Evolutionary conservation across 805 yeast species (phyloP), one percentile per base, ranked within the genome.

Genomic region (Saccharomyces mikatae): DNA sequence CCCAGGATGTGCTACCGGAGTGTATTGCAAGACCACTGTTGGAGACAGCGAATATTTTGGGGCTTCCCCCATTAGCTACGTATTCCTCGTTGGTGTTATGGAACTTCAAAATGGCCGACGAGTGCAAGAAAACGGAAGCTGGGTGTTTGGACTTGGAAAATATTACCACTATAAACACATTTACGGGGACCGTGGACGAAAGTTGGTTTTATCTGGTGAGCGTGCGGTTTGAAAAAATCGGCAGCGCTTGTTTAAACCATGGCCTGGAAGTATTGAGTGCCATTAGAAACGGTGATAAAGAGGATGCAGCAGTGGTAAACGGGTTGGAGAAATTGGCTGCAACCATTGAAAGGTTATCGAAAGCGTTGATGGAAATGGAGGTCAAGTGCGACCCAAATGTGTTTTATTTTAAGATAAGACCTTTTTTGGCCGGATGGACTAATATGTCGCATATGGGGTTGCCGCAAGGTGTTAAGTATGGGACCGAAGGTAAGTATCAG

Each of bases 331-430:
- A 64, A 41, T 70, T 91, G 53, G 96, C 96, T 1, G 87, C 85
- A 67, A 71, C 79, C 44, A 85, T 91, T 52, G 96, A 88, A 65
- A 73, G 76, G 55, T 73, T 92, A 60, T 94, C 90, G 13, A 75
- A 85, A 2, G 78, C 87, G 1, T 72, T 92, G 60, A 81, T 84
- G 80, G 78, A 80, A 61, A 87, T 91, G 94, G 90, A 87, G 64
- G 96, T 91, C 60, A 86, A 86, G 86, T 89, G 97, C 70, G 96
- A 90, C 65, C 97, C 98, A 2, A 95, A 89, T 66, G 84, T 87
- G 3, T 91, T 92, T 68, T 91, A 88, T 70, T 87, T 80, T 74
- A 80, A 92, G 56, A 79, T 91, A 48, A 78, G 98, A 64, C 97
- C 97, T 0, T 91, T 80, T 62, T 74, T 92, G 59, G 96, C 97